A percentile compares a stretch with the other conserved stretches of the same genome.
phyloP scores from a whole-genome alignment of 331 rosid genomes.

The Cydonia oblonga region DNA sequence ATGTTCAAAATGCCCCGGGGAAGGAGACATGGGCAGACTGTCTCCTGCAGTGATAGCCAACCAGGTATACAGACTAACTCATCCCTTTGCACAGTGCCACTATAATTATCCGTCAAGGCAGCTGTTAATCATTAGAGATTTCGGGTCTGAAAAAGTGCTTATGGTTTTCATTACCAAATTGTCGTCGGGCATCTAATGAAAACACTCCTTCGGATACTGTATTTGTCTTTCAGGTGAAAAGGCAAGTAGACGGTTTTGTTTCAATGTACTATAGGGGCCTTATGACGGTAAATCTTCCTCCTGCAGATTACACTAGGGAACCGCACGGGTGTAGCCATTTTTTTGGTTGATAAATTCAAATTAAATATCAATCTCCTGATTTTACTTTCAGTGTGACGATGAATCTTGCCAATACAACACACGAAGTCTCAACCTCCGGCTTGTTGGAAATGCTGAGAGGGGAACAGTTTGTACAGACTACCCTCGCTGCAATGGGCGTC shows the following conservation, averaged over 20 bases:
- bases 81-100: background rate
- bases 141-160: background rate
- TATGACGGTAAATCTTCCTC: slow-evolving; percentile 46
- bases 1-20: slow-evolving; percentile 76
- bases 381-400: slow-evolving; percentile 71
- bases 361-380: background rate
- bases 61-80: slow-evolving; percentile 36
- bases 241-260: slow-evolving; percentile 65
- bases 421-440: slow-evolving; percentile 58
- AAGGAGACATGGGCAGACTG: slow-evolving; percentile 45
- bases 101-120: background rate
- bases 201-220: slow-evolving; percentile 3
- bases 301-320: background rate
- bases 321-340: background rate
- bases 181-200: background rate
- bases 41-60: slow-evolving; percentile 72
- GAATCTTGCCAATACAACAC: slow-evolving; percentile 81
- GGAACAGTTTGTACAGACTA: slow-evolving; percentile 91
- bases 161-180: background rate
- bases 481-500: slow-evolving; percentile 81
- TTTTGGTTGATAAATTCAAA: background rate
- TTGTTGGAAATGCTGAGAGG: slow-evolving; percentile 82
- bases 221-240: slow-evolving; percentile 54
- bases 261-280: slow-evolving; percentile 61
- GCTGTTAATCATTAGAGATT: background rate